Evolutionary conservation across 768 basidiomycete genomes (phyloP).

Genomic region (Daedalea quercina): DNA sequence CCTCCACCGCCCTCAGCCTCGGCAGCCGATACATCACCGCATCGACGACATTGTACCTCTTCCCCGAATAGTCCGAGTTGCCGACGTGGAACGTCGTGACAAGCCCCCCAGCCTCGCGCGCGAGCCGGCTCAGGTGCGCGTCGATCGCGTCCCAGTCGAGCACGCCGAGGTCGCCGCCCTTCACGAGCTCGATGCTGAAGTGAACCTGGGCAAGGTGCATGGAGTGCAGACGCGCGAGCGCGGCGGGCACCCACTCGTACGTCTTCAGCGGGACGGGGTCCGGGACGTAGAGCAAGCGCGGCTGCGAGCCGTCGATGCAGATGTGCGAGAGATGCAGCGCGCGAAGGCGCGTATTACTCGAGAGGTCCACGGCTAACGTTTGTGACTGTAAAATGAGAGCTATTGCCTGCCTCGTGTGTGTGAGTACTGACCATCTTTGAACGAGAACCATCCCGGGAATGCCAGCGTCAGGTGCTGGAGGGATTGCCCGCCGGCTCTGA

Average conservation of each 20-base stretch:
- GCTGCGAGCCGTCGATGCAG: neutral
- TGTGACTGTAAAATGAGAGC: neutral
- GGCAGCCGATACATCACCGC: conserved; percentile 1
- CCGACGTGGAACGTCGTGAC: conserved; percentile 1
- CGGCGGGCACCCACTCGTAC: neutral
- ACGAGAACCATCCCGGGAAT: conserved; percentile 1
- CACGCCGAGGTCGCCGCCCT: neutral
- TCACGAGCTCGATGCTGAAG: neutral
- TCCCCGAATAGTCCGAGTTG: neutral
- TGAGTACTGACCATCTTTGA: neutral
- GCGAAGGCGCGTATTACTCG: neutral
- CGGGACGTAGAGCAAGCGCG: neutral
- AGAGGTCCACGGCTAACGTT: neutral
- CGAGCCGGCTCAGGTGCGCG: neutral
- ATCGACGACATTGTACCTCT: neutral
- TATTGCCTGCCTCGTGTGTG: neutral
- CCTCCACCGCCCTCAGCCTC: neutral
- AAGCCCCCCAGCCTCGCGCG: neutral
- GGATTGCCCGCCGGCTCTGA: neutral
- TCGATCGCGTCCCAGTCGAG: conserved; percentile 4
- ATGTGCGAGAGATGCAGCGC: neutral
- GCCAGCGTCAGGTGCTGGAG: neutral
- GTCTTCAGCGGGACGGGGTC: neutral
- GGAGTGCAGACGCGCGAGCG: neutral
- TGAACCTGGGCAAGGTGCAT: neutral